Evolutionary conservation across 2,329 filamentous ascomycete species (phyloP).

Genomic region (Pestalotiopsis sp.): DNA sequence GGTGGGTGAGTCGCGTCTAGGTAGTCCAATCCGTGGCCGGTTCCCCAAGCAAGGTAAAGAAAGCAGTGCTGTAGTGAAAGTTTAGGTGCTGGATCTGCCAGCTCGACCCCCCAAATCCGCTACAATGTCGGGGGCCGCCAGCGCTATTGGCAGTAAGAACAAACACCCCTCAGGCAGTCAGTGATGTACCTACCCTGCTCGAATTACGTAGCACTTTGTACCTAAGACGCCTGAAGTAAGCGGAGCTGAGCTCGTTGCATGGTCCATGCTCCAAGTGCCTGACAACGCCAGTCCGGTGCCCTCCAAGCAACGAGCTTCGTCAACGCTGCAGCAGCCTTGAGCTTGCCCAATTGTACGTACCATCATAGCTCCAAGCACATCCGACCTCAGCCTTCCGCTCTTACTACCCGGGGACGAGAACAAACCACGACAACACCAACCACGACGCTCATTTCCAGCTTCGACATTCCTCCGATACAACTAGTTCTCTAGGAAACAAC

Average conservation of each 20-base stretch:
- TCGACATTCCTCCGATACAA: constrained; percentile 2
- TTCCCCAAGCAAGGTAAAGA: neutral
- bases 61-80: neutral
- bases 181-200: neutral
- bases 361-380: constrained; percentile 15
- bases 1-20: neutral
- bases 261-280: neutral
- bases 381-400: constrained; percentile 15
- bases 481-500: constrained; percentile 6
- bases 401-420: constrained; percentile 10
- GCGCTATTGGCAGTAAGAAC: neutral
- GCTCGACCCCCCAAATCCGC: neutral
- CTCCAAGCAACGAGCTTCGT: constrained; percentile 26
- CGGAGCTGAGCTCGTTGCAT: constrained; percentile 9
- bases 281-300: neutral
- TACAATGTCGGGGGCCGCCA: neutral
- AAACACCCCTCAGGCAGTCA: neutral
- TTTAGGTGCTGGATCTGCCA: neutral
- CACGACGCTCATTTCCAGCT: neutral
- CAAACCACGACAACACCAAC: constrained; percentile 6
- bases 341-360: constrained; percentile 17
- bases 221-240: neutral
- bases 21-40: neutral
- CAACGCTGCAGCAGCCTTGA: constrained; percentile 36
- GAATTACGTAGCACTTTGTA: neutral